Evolutionary conservation across 2,329 filamentous ascomycete genomes (phyloP), one percentile per base, ranked within the genome.

Genomic region (Colletotrichum echinochloae): DNA sequence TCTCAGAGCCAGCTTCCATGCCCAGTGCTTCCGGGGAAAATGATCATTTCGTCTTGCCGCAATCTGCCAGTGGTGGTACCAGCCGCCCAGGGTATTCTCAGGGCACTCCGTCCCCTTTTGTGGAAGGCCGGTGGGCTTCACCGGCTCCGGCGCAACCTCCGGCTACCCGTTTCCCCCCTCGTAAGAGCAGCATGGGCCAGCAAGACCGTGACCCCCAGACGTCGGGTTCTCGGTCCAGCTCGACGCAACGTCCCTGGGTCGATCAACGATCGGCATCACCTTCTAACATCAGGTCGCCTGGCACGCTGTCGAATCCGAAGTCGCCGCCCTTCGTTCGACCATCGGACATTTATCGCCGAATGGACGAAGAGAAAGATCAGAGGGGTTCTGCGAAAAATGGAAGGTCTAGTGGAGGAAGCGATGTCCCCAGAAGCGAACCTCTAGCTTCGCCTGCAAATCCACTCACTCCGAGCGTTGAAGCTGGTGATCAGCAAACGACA

Each of bases 291-390:
- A 75, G 73, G 37, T 77, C 81, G 23, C 74, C 80, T 37, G 74
- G 77, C 60, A 80, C 80, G 33, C 74, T 85, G 46, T 78, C 82
- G 61, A 90, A 90, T 74, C 77, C 82, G 60, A 90, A 90, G 74
- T 78, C 88, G 1, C 80, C 88, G 26, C 87, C 90, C 0, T 90
- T 95, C 74, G 85, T 94, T 66, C 86, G 92, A 46, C 92, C 94
- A 1, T 88, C 91, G 16, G 93, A 97, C 74, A 91, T 95, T 51
- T 95, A 95, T 78, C 91, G 88, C 76, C 89, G 91, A 7, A 85
- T 91, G 78, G 88, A 88, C 62, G 91, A 93, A 74, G 91, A 93
- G 73, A 86, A 85, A 63, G 84, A 88, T 72, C 85, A 88, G 73
- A 81, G 86, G 46, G 84, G 84, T 66, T 89, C 88, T 1, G 79